Base-by-base conservation (phyloP, 192 early-diverging fungal genomes). In the Linnemannia zychae region DNA sequence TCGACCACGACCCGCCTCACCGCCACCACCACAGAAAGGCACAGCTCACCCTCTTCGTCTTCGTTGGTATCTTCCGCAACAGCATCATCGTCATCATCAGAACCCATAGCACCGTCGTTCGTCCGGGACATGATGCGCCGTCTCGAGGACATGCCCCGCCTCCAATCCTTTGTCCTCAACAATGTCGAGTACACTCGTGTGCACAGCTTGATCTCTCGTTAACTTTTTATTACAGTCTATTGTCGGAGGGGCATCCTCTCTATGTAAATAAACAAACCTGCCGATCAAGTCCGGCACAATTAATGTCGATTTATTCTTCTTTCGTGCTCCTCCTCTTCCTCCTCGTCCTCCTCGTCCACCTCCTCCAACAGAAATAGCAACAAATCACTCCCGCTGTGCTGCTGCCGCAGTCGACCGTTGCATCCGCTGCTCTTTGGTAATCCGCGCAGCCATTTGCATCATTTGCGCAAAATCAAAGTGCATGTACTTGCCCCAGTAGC, bases 401-500 rank as follows among this genome's bases (percentile, higher is more conserved):
- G 33, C 57, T 78, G 68, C n/a, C 24, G 20, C 18, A 37, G 67
- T 9, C 18, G 44, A 49, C 38, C 75, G 75, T 11, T 71, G 72
- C 46, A 49, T 40, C 4, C 83, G 57, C 50, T 76, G 77, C 22
- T 76, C 77, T 50, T 85, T 79, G 11, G 72, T 53, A 48, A 85
- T 85, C 24, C 73, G 18, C 5, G 79, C 77, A 7, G 83, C 77
- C 83, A 85, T 85, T 4, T 69, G 83, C 83, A 85, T 85, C 70
- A 85, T 20, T 40, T 78, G 69, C 11, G 73, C 77, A 60, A 85
- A 85, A 50, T 85, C 83, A 79, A 78, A 85, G 46, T 85, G 83
- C 34, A 85, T 53, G 37, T 79, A 79, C 68, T 79, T 85, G 9
- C 74, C 72, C 83, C 83, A 85, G 52, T 79, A 85, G 40, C 57